Base-by-base conservation (phyloP, 139 green algal genomes). In the Tetradesmus obliquus region DNA sequence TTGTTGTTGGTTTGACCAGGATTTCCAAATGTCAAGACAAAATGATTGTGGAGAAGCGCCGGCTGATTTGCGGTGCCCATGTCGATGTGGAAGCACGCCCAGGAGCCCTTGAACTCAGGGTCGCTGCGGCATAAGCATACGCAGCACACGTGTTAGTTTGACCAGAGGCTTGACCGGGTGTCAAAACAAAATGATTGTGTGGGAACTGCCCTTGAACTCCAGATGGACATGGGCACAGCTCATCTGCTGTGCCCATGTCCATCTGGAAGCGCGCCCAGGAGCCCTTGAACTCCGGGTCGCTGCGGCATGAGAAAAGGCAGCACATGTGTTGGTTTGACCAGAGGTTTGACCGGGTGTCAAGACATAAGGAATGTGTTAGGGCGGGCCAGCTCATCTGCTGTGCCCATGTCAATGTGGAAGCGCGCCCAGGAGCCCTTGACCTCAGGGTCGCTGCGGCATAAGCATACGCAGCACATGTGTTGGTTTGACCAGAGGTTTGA, bases 41-140 rank as follows among this genome's bases (percentile, higher is more conserved):
- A 45, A 45, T 45, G 32, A 45, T 45, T 45, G 32, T 45, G 32
- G 32, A 45, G 32, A 45, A 99, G 91, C 3, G 95, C 95, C 80
- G 99, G 86, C 94, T 99, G 97, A 81, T 99, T 97, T 5, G 94
- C 95, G 19, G 96, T 98, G 54, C 97, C 97, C 91, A 99, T 93
- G 94, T 99, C 96, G 12, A 99, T 24, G 93, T 96, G 86, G 71
- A 90, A 90, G 53, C 86, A 55, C 2, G 69, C 86, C 71, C 69
- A 83, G 96, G 94, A 51, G 55, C 54, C 86, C 86, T 90, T 90
- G 71, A 90, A 90, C 76, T 90, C 86, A 8, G 58, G 55, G 0
- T 90, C 86, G 20, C 60, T 89, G 84, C 84, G 60, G 55, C 10
- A 72, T 10, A 80, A 45, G 4, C 6, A 51, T 51, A 72, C 60